These are phyloP conservation scores for Ogataea ramenticola DNA, from an alignment of 805 yeast species.

Conservation along the genomic window DNA sequence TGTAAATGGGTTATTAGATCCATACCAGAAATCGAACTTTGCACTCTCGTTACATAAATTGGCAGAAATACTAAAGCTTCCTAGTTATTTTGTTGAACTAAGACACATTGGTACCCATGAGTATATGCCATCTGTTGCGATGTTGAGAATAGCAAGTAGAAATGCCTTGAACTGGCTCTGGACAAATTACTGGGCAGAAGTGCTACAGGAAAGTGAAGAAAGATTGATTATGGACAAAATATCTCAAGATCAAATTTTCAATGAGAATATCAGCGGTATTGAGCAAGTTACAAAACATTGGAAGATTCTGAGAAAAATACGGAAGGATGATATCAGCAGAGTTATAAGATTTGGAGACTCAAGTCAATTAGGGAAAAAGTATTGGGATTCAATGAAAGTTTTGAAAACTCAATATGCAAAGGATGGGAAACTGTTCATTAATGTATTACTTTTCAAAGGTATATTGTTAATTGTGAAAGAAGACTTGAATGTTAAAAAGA, in stretches of 20 bases:
- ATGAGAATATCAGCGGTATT: constrained; percentile 8
- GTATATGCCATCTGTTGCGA: constrained; percentile 58
- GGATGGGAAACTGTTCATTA: constrained; percentile 14
- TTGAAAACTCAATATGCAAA: constrained; percentile 12
- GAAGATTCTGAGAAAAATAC: constrained; percentile 40
- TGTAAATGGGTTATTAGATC: constrained; percentile 88
- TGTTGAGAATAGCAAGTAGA: constrained; percentile 52
- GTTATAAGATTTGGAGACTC: constrained; percentile 37
- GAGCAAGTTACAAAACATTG: constrained; percentile 27
- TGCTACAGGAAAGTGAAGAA: constrained; percentile 13
- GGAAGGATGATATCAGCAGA: constrained; percentile 36
- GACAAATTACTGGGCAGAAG: constrained; percentile 61
- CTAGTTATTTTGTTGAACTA: constrained; percentile 79
- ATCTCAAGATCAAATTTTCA: neutral
- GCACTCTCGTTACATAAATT: constrained; percentile 75
- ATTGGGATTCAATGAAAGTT: constrained; percentile 31
- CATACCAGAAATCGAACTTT: constrained; percentile 67
- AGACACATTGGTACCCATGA: constrained; percentile 93
- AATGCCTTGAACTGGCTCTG: constrained; percentile 72
- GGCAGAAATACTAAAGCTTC: constrained; percentile 63
- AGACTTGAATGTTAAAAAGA: constrained; percentile 17
- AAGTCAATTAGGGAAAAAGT: constrained; percentile 32
- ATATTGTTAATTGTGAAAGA: constrained; percentile 23
- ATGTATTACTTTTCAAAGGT: constrained; percentile 23
- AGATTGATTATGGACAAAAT: neutral